These are phyloP conservation scores for Kregervanrija pseudodelftensis DNA, from an alignment of 805 yeast genomes.

Conservation along the genomic window DNA sequence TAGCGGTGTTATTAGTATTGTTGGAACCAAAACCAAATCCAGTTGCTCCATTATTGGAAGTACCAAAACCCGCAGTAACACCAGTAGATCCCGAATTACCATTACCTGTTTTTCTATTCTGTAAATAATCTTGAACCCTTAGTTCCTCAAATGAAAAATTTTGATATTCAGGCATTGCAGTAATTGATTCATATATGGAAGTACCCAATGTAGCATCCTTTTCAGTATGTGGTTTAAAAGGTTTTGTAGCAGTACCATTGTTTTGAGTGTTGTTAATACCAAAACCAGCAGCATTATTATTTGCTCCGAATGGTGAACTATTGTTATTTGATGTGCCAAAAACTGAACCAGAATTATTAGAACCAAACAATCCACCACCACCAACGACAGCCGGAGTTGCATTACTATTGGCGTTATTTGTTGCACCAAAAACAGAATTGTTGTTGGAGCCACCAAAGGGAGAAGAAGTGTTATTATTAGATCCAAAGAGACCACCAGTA, in stretches of 20 bases:
- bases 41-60: slow-evolving; percentile 18
- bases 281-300: slow-evolving; percentile 19
- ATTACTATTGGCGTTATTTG: slow-evolving; percentile 4
- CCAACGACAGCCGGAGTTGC: slow-evolving; percentile 1
- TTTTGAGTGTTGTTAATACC: slow-evolving; percentile 32
- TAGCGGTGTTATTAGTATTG: slow-evolving; percentile 17
- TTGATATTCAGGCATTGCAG: slow-evolving; percentile 86
- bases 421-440: slow-evolving; percentile 9
- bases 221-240: slow-evolving; percentile 64
- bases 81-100: slow-evolving; percentile 17
- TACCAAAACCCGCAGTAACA: slow-evolving; percentile 31
- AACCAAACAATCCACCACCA: slow-evolving; percentile 12
- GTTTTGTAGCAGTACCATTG: slow-evolving; percentile 65
- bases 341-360: slow-evolving; percentile 19
- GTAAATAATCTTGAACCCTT: slow-evolving; percentile 81
- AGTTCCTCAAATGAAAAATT: slow-evolving; percentile 81
- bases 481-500: slow-evolving; percentile 21
- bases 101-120: slow-evolving; percentile 55
- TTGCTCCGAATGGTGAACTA: slow-evolving; percentile 36
- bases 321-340: slow-evolving; percentile 25
- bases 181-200: slow-evolving; percentile 63
- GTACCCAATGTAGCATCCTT: slow-evolving; percentile 57
- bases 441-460: slow-evolving; percentile 39
- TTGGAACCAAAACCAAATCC: slow-evolving; percentile 20
- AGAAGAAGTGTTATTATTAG: slow-evolving; percentile 16